Evolutionary conservation across 352 stramenopile species (phyloP).

Genomic region (Phytophthora quininea): DNA sequence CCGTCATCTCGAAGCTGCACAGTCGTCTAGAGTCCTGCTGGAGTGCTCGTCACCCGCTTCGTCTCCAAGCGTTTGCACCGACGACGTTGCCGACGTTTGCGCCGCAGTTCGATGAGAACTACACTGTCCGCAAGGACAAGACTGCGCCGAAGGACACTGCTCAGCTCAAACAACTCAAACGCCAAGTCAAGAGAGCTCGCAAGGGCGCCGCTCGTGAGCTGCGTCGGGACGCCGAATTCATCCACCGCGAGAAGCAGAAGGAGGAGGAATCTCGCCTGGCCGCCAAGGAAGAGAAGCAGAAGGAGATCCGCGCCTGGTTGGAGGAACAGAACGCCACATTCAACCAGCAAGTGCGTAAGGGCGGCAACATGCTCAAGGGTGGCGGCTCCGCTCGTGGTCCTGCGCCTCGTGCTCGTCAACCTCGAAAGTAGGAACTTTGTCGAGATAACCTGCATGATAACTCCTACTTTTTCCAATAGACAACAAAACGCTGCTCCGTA

Average conservation of each 20-base stretch:
- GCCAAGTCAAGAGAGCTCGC: slow-evolving; percentile 96
- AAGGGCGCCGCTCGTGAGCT: slow-evolving; percentile 96
- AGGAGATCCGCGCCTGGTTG: slow-evolving; percentile 96
- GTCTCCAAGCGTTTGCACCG: slow-evolving; percentile 78
- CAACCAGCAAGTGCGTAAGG: slow-evolving; percentile 97
- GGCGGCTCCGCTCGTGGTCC: slow-evolving; percentile 78
- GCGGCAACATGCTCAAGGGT: slow-evolving; percentile 94
- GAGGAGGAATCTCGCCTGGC: slow-evolving; percentile 82
- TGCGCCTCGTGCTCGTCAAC: slow-evolving; percentile 59
- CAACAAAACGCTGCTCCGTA: neutral
- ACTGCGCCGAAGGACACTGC: slow-evolving; percentile 79
- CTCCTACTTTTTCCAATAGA: neutral
- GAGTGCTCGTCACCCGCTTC: slow-evolving; percentile 57
- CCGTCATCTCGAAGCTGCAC: slow-evolving; percentile 55
- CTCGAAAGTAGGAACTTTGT: slow-evolving; percentile 44
- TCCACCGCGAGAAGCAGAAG: slow-evolving; percentile 93
- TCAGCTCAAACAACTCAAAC: slow-evolving; percentile 91
- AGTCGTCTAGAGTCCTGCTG: slow-evolving; percentile 52
- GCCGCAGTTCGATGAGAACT: slow-evolving; percentile 92
- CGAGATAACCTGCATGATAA: no score
- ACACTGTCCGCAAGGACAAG: slow-evolving; percentile 93
- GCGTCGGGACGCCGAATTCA: slow-evolving; percentile 93
- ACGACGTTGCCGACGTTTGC: slow-evolving; percentile 79
- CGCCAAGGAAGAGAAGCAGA: slow-evolving; percentile 90
- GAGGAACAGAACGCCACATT: slow-evolving; percentile 97